These are phyloP conservation scores for Geotrichum klebahnii DNA, from an alignment of 1,139 yeast species.

Conservation along the genomic window DNA sequence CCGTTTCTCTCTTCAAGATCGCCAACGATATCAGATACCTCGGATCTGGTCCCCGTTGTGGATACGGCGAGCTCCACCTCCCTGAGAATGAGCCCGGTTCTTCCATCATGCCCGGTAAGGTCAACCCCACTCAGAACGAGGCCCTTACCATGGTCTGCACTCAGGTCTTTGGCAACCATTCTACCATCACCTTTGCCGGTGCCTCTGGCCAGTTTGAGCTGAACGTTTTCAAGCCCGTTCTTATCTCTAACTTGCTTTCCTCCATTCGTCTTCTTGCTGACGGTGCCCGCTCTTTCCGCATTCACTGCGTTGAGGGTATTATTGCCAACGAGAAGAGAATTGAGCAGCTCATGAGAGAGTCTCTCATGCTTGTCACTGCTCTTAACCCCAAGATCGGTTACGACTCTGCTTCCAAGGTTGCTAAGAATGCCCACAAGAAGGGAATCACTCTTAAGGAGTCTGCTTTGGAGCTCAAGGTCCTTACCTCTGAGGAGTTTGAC, in stretches of 20 bases:
- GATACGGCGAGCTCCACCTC: conserved; percentile 89
- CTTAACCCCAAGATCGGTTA: conserved; percentile 98
- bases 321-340: conserved; percentile 84
- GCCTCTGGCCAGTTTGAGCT: conserved; percentile 98
- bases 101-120: conserved; percentile 99
- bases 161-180: conserved; percentile 95
- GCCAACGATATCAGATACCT: conserved; percentile 97
- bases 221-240: conserved; percentile 94
- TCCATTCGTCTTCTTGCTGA: conserved; percentile 87
- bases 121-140: conserved; percentile 98
- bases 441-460: conserved; percentile 92
- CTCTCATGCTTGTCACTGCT: conserved; percentile 96
- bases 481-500: conserved; percentile 80
- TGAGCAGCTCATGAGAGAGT: conserved; percentile 80
- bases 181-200: conserved; percentile 93
- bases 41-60: conserved; percentile 99
- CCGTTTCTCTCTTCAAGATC: conserved; percentile 87
- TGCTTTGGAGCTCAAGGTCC: conserved; percentile 83
- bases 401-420: conserved; percentile 94
- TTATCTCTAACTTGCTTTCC: conserved; percentile 83
- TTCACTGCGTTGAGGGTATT: conserved; percentile 93
- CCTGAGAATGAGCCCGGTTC: conserved; percentile 99
- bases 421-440: conserved; percentile 97
- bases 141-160: conserved; percentile 97
- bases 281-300: conserved; percentile 82